Evolutionary conservation across 257 asterid genomes (phyloP), one percentile per base, ranked within the genome.

Genomic region (Capsicum chinense): DNA sequence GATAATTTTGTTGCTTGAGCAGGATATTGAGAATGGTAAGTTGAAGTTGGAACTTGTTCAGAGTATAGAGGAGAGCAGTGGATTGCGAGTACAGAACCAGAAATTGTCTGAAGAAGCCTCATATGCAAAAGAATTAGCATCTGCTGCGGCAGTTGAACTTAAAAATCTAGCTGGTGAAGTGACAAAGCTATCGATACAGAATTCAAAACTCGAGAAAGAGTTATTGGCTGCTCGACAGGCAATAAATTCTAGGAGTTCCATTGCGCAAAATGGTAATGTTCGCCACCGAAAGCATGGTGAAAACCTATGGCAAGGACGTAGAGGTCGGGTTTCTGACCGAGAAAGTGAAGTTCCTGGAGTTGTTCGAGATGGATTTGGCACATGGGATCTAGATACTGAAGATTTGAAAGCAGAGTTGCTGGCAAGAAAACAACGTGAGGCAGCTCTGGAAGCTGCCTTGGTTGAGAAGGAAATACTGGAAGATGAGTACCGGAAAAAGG

Each of bases 141-240:
- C 99, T 84, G 99, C 99, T 79, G 99, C 99, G 68, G 99, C 99
- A 3, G 93, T 92, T 56, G 99, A 97, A 85, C 89, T 97, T 79
- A 97, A 97, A 90, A 95, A 85, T 88, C 88, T 97, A 86, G 97
- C 99, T 44, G 92, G 95, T 68, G 99, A 97, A 90, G 97, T 97
- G 83, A 97, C 99, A 58, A 95, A 94, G 89, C 90, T 95, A 69
- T 95, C 98, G 7, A 48, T 97, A 47, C 99, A 90, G 70, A 95
- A 93, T 21, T 92, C 94, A 76, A 95, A 91, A 88, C 86, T 94
- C 58, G 98, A 93, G 81, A 97, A 93, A 89, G 98, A 97, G 85
- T 35, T 94, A 82, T 88, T 85, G 82, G 90, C 96, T 56, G 88
- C 95, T 90, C 92, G 92, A 74, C 97, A 93, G 80, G 62, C 87